Conservation (phyloP, 352 stramenopile genomes). For the Phytopythium vexans region DNA sequence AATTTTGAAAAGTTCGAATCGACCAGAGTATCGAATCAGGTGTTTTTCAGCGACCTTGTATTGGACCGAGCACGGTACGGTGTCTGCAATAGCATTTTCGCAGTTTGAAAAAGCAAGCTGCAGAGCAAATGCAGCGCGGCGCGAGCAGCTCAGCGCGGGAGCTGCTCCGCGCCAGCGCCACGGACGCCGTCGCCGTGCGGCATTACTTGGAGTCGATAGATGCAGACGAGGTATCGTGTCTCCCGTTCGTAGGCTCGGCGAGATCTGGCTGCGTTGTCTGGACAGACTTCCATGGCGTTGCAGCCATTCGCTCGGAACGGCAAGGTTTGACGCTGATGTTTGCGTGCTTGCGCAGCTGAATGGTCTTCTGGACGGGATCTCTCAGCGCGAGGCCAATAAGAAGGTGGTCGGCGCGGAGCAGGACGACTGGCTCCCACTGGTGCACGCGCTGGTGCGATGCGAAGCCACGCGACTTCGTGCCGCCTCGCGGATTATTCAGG, state of each 20-base stretch:
- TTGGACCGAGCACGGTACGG: not conserved
- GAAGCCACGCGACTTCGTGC: conserved; percentile 48
- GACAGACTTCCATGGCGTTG: too few species aligned
- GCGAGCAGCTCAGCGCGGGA: conserved; percentile 17
- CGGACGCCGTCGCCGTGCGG: conserved; percentile 54
- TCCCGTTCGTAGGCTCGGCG: too few species aligned
- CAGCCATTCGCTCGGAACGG: too few species aligned
- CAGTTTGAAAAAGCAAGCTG: conserved; percentile 2
- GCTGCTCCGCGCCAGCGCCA: conserved; percentile 58
- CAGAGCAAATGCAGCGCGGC: conserved; percentile 2
- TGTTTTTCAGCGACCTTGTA: not conserved
- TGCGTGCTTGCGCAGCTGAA: conserved; percentile 33
- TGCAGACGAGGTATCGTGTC: conserved; percentile 37
- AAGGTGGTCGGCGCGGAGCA: conserved; percentile 21
- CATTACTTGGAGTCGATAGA: conserved; percentile 63
- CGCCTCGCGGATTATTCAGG: conserved; percentile 52
- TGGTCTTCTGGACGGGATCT: conserved; percentile 54
- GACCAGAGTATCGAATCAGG: too few species aligned
- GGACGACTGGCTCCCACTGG: conserved; percentile 61
- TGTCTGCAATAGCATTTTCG: conserved; percentile 2
- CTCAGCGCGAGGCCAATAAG: conserved; percentile 36
- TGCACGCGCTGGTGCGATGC: conserved; percentile 59
- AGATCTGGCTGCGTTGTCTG: too few species aligned
- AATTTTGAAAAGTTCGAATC: too few species aligned
- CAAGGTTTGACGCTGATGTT: too few species aligned